phyloP scores from a whole-genome alignment of 2,329 filamentous ascomycete species.

The Colletotrichum cereale region DNA sequence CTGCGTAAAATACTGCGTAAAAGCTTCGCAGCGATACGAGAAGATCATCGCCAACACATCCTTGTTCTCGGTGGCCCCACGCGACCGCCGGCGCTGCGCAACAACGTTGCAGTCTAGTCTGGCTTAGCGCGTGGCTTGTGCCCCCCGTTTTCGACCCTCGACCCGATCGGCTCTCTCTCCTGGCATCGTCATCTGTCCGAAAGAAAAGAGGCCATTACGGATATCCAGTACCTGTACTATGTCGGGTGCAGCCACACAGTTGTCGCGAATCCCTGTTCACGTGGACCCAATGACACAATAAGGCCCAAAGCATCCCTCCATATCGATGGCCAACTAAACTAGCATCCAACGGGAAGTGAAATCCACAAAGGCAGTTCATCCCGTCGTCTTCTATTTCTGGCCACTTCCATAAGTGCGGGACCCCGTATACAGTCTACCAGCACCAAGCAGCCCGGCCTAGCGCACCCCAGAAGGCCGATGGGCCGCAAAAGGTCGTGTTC shows the following conservation, averaged over 20 bases:
- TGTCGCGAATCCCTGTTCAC: background rate
- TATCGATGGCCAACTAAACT: background rate
- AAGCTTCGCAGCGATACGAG: slow-evolving; percentile 26
- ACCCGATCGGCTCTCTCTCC: background rate
- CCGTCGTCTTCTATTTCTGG: slow-evolving; percentile 1
- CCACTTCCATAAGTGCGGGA: background rate
- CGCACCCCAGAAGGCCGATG: too few relatives aligned
- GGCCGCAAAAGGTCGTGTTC: too few relatives aligned
- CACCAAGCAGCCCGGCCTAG: background rate
- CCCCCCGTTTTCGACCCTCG: background rate
- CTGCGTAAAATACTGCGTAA: too few relatives aligned
- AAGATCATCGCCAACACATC: slow-evolving; percentile 25
- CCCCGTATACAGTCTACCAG: background rate
- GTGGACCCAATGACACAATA: background rate
- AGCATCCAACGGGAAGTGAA: background rate
- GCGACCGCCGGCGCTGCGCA: background rate
- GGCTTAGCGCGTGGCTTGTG: background rate
- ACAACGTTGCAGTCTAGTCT: slow-evolving; percentile 7
- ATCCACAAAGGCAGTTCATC: background rate
- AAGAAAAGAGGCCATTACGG: background rate
- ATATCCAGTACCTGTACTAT: too few relatives aligned
- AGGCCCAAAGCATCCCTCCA: too few relatives aligned
- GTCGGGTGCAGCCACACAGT: background rate
- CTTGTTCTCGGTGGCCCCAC: background rate
- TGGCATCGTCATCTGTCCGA: background rate